These are phyloP conservation scores for Starmerella geochares DNA, from an alignment of 805 yeast genomes.

Conservation along the genomic window DNA sequence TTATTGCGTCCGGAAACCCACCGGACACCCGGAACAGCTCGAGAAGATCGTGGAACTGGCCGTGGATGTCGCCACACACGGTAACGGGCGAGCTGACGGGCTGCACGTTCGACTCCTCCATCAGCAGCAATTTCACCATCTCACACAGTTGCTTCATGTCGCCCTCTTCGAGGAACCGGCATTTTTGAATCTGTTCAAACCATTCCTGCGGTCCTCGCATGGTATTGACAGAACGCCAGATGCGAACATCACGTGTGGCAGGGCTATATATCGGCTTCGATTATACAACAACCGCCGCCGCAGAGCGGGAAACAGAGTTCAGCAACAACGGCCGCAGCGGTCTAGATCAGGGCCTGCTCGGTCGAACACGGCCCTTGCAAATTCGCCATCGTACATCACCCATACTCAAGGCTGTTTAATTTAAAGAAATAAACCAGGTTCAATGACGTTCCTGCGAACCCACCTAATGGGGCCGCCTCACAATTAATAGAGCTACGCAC, in stretches of 20 bases:
- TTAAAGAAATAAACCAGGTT: too few species aligned
- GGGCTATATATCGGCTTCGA: background rate
- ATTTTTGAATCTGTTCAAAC: constrained; percentile 87
- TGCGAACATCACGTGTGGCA: background rate
- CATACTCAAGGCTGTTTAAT: too few species aligned
- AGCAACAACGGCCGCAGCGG: too few species aligned
- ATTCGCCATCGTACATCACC: too few species aligned
- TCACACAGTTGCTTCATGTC: constrained; percentile 97
- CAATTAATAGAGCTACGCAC: too few species aligned
- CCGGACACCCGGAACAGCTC: constrained; percentile 87
- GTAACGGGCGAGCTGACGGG: constrained; percentile 94
- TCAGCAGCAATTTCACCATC: constrained; percentile 80
- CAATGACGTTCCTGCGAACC: too few species aligned
- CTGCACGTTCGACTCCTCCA: constrained; percentile 96
- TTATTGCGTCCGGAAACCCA: constrained; percentile 70
- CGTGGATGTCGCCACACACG: constrained; percentile 84
- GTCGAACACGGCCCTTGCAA: too few species aligned
- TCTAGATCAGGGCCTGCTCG: too few species aligned
- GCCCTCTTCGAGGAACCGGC: constrained; percentile 75
- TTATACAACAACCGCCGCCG: background rate
- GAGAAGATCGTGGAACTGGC: constrained; percentile 89
- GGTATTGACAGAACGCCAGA: constrained; percentile 6
- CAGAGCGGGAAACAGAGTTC: too few species aligned
- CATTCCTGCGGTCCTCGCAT: constrained; percentile 78
- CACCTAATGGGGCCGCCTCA: too few species aligned